These are phyloP conservation scores for Bullera alba DNA, from an alignment of 768 basidiomycete species.

Conservation along the genomic window DNA sequence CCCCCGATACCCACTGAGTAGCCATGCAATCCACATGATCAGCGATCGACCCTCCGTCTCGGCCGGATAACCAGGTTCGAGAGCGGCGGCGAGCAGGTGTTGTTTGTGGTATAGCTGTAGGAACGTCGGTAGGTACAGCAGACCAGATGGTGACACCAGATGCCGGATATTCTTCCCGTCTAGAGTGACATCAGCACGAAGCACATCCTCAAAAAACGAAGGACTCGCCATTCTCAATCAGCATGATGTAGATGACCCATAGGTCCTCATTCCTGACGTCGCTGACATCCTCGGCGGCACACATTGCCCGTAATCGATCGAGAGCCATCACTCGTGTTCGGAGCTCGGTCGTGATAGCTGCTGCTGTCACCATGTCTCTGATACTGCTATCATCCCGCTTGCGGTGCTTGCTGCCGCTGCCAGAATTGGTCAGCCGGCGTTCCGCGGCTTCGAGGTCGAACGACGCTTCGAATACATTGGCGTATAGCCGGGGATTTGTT, in stretches of 20 bases:
- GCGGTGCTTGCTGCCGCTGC: background rate
- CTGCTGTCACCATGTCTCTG: conserved; percentile 7
- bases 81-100: conserved; percentile 39
- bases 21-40: conserved; percentile 46
- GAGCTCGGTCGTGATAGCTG: conserved; percentile 30
- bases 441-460: conserved; percentile 35
- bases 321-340: conserved; percentile 22
- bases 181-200: conserved; percentile 15
- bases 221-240: conserved; percentile 44
- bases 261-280: conserved; percentile 28
- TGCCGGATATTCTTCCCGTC: conserved; percentile 42
- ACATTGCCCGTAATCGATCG: conserved; percentile 15
- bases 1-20: conserved; percentile 19
- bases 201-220: conserved; percentile 7
- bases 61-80: conserved; percentile 44
- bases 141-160: conserved; percentile 25
- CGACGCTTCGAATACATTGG: conserved; percentile 22
- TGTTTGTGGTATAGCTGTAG: conserved; percentile 42
- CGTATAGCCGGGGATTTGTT: conserved; percentile 34
- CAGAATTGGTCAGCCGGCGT: conserved; percentile 40
- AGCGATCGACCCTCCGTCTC: conserved; percentile 39
- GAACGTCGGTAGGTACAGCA: conserved; percentile 28
- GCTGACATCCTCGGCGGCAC: conserved; percentile 12
- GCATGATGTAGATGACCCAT: conserved; percentile 42
- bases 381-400: background rate